These are phyloP conservation scores for Microcos paniculata DNA, from an alignment of 345 rosid species.

Conservation along the genomic window DNA sequence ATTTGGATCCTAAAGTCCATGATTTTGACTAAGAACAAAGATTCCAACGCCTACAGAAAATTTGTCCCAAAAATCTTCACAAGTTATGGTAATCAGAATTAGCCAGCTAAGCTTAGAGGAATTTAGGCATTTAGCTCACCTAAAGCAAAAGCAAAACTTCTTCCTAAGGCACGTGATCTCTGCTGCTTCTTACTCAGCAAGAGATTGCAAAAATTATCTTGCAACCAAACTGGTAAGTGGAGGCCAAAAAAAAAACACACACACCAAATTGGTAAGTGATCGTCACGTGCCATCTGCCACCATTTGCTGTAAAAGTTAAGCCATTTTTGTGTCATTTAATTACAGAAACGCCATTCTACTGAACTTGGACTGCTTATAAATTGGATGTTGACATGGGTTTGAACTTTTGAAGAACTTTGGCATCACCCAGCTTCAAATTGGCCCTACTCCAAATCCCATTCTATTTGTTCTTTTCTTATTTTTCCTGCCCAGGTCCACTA, in stretches of 20 bases:
- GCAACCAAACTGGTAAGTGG: neutral
- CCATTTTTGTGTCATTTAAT: neutral
- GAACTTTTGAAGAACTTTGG: too few relatives aligned
- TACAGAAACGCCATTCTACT: slow-evolving; percentile 1
- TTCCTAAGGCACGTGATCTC: slow-evolving; percentile 30
- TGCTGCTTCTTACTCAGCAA: slow-evolving; percentile 35
- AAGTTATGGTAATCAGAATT: neutral
- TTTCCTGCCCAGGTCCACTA: too few relatives aligned
- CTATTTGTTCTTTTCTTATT: too few relatives aligned
- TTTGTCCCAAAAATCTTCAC: neutral
- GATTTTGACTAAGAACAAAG: neutral
- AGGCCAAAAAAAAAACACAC: too few relatives aligned
- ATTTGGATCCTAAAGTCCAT: too few relatives aligned
- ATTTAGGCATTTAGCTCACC: neutral
- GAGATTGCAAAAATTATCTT: neutral
- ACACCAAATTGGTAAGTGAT: neutral
- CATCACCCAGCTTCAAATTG: too few relatives aligned
- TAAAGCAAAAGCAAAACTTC: neutral
- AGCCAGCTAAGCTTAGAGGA: neutral
- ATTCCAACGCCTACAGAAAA: neutral
- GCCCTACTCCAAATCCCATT: too few relatives aligned
- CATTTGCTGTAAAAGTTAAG: neutral
- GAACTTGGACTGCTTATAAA: neutral
- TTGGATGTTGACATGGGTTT: neutral
- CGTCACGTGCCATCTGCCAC: slow-evolving; percentile 14